These are phyloP conservation scores for Candida tallmaniae DNA, from an alignment of 805 yeast species.

Conservation along the genomic window DNA sequence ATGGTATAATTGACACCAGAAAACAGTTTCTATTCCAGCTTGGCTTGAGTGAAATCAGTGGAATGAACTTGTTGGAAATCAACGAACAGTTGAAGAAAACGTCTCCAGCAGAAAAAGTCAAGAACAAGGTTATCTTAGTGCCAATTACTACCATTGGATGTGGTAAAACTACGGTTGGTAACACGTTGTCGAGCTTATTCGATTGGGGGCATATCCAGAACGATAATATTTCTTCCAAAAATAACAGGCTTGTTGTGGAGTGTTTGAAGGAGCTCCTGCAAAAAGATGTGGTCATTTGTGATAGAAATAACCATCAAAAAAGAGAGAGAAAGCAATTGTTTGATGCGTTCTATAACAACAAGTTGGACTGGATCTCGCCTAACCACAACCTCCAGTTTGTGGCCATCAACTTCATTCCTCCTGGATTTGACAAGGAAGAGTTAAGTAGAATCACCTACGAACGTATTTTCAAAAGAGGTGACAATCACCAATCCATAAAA, in stretches of 20 bases:
- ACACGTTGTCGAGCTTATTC: conserved; percentile 51
- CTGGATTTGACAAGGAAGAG: conserved; percentile 19
- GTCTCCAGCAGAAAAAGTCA: conserved; percentile 12
- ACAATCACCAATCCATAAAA: conserved; percentile 82
- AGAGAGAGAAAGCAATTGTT: conserved; percentile 69
- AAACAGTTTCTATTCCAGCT: conserved; percentile 51
- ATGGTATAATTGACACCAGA: conserved; percentile 73
- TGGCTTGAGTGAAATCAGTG: conserved; percentile 38
- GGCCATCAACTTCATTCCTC: conserved; percentile 58
- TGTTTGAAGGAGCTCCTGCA: conserved; percentile 30
- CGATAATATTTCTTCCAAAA: conserved; percentile 57
- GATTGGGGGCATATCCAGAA: conserved; percentile 75
- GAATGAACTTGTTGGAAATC: conserved; percentile 52
- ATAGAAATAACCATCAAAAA: conserved; percentile 74
- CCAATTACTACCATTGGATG: conserved; percentile 92
- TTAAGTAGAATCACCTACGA: conserved; percentile 50
- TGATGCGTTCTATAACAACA: conserved; percentile 42
- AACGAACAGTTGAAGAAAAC: conserved; percentile 34
- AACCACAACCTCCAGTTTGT: conserved; percentile 47
- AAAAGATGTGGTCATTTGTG: conserved; percentile 59
- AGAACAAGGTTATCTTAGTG: conserved; percentile 56
- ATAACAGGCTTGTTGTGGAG: conserved; percentile 43
- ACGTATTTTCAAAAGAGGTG: conserved; percentile 70
- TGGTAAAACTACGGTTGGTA: conserved; percentile 84
- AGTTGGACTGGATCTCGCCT: conserved; percentile 38